These are phyloP conservation scores for Trypanosoma congolense DNA, from an alignment of 208 protist genomes.

Conservation along the genomic window DNA sequence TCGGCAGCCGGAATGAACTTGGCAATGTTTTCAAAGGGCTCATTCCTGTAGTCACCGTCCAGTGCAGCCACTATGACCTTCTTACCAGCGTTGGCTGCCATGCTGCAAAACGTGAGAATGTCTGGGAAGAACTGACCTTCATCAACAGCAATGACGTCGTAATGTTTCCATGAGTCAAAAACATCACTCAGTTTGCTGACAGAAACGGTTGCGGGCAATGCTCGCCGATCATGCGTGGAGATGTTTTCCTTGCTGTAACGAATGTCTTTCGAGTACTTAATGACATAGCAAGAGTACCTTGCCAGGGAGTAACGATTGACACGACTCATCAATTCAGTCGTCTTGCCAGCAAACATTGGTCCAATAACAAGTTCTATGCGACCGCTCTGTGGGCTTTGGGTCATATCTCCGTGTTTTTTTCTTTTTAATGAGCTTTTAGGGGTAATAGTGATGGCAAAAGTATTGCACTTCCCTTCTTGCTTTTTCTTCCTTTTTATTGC, in stretches of 20 bases:
- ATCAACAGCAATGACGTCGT: conserved; percentile 91
- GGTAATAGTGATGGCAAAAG: too few relatives aligned
- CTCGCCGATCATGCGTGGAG: conserved; percentile 76
- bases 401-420: too few relatives aligned
- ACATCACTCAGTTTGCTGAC: conserved; percentile 59
- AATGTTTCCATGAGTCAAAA: conserved; percentile 42
- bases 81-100: conserved; percentile 84
- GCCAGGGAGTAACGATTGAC: conserved; percentile 82
- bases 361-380: conserved; percentile 92
- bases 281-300: conserved; percentile 73
- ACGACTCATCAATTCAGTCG: conserved; percentile 91
- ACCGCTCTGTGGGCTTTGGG: too few relatives aligned
- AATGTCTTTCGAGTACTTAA: conserved; percentile 90
- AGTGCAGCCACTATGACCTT: conserved; percentile 92
- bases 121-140: conserved; percentile 94
- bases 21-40: conserved; percentile 85
- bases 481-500: too few relatives aligned
- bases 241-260: conserved; percentile 82
- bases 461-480: too few relatives aligned
- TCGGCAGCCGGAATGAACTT: conserved; percentile 86
- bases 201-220: conserved; percentile 55
- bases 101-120: conserved; percentile 82
- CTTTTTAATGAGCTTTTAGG: too few relatives aligned
- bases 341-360: conserved; percentile 95
- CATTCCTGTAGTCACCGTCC: conserved; percentile 90